Evolutionary conservation across 2,329 filamentous ascomycete species (phyloP), one percentile per base, ranked within the genome.

Genomic region (Fusarium anthophilum): DNA sequence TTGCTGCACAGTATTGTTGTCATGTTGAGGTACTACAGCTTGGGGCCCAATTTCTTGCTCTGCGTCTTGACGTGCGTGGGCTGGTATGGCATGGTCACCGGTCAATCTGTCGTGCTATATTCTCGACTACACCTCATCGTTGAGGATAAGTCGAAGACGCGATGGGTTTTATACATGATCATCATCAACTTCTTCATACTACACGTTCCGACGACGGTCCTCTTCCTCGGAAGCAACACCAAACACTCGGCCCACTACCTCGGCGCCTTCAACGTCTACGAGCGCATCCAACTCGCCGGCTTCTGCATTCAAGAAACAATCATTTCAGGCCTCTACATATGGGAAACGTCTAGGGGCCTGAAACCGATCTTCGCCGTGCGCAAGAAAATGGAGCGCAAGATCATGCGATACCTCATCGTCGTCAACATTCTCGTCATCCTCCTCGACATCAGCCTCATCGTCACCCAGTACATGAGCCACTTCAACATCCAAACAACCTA

Each of bases 71-170:
- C 72, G 1, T 75, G 72, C 24, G 20, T 74, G 11, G 72, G 72
- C n/a, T 74, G 72, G 72, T 75, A 75, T 57, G 72, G 72, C 8
- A 74, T 74, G 72, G 72, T 74, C 18, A 74, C 72, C 0, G 72
- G 72, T 3, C 72, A 74, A 59, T 74, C 72, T 18, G 64, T 74
- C 20, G 72, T 74, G 18, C 64, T 74, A 8, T 74, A 75, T 32
- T 74, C 72, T 11, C 57, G 72, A 1, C 64, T 74, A 1, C 72
- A 74, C 41, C 72, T 74, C 18, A 69, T 74, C 2, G 72, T 74
- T 9, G 44, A 59, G 9, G 72, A 74, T 8, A 75, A 75, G 44
- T 53, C 72, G 4, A 74, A 60, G 41, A 75, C 63, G 24, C 68
- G 72, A 30, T 74, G 72, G 72, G 69, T 74, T 4, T 24, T 75